Conservation (phyloP, 2,329 filamentous ascomycete genomes). For the Penicillium sp. region DNA sequence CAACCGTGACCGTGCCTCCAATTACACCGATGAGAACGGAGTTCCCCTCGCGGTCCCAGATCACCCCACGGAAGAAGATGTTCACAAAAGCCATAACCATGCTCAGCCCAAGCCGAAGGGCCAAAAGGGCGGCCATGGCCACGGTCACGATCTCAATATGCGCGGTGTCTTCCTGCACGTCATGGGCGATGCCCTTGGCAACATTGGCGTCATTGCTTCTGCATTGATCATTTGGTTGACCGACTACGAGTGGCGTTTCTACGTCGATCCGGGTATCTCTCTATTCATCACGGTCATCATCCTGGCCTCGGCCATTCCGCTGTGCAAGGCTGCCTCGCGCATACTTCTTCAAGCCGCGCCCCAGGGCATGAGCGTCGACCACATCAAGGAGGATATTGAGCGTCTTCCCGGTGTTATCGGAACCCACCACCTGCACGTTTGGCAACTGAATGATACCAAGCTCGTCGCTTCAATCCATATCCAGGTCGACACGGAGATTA, state of each 20-base stretch:
- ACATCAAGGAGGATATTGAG: constrained; percentile 92
- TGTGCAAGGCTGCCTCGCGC: constrained; percentile 64
- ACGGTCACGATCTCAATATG: constrained; percentile 81
- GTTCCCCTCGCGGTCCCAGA: constrained; percentile 18
- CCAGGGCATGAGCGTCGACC: constrained; percentile 82
- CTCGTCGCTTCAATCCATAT: constrained; percentile 92
- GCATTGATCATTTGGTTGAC: constrained; percentile 92
- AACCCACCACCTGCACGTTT: constrained; percentile 96
- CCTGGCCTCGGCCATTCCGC: constrained; percentile 58
- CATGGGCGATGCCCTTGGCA: constrained; percentile 55
- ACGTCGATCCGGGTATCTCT: constrained; percentile 90
- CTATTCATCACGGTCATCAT: constrained; percentile 87
- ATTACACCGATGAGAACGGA: constrained; percentile 42
- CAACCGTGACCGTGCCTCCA: constrained; percentile 49
- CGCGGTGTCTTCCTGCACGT: constrained; percentile 72
- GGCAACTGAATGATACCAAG: constrained; percentile 96
- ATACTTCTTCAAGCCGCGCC: constrained; percentile 95
- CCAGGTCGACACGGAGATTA: constrained; percentile 87
- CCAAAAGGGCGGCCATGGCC: constrained; percentile 58
- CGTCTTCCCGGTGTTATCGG: constrained; percentile 82
- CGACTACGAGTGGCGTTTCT: constrained; percentile 78
- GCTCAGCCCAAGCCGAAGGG: constrained; percentile 68
- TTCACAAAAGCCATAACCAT: constrained; percentile 80
- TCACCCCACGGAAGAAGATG: constrained; percentile 39
- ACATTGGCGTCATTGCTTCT: constrained; percentile 60